Conservation (phyloP, 78 protist genomes). For the Mantamonas sphyraenae region DNA sequence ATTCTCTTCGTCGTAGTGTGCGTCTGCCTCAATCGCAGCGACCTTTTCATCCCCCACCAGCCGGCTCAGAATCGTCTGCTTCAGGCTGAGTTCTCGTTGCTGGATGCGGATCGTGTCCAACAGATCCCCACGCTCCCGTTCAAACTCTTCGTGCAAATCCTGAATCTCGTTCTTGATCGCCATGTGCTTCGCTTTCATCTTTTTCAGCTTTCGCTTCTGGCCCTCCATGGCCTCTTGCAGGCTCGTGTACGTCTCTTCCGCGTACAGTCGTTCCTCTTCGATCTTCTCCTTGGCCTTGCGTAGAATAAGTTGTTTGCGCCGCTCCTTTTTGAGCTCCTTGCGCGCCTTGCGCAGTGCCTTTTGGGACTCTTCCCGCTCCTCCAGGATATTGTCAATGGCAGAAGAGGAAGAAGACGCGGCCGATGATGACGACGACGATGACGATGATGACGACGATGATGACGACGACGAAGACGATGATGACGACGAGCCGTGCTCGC, state of each 20-base stretch:
- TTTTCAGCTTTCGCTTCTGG: conserved; percentile 35
- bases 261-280: not conserved
- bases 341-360: not conserved
- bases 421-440: no score
- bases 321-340: not conserved
- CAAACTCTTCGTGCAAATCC: conserved; percentile 38
- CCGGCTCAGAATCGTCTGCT: no score
- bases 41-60: no score
- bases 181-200: conserved; percentile 19
- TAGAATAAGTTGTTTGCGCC: not conserved
- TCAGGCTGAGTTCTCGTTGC: conserved; percentile 13
- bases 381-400: no score
- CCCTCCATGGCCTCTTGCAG: conserved; percentile 19
- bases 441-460: no score
- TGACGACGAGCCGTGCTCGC: no score
- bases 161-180: conserved; percentile 21
- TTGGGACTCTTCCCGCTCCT: no score
- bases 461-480: no score
- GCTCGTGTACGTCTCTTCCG: not conserved
- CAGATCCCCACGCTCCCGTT: conserved; percentile 34
- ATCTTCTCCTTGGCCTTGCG: conserved; percentile 18
- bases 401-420: no score
- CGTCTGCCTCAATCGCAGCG: no score
- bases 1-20: no score
- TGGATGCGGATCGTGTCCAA: conserved; percentile 46